Evolutionary conservation across 345 rosid species (phyloP).

Genomic region (Gossypium mustelinum): DNA sequence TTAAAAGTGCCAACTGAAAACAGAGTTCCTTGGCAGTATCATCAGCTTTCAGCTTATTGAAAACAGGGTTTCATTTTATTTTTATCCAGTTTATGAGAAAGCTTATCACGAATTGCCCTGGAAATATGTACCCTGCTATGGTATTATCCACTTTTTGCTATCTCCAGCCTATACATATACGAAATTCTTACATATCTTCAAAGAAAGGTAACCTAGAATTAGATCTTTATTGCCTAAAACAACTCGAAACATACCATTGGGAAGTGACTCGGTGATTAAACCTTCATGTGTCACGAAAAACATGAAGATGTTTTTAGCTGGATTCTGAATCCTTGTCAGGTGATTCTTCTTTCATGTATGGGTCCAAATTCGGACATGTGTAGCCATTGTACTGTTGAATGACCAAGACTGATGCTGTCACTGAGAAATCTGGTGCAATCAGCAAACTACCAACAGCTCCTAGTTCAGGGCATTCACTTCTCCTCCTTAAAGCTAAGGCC

Average conservation of each 20-base stretch:
- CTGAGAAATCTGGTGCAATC: slow-evolving; percentile 27
- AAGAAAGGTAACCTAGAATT: slow-evolving; percentile 77
- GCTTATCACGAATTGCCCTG: too few species aligned
- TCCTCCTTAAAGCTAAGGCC: slow-evolving; percentile 34
- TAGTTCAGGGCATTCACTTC: slow-evolving; percentile 47
- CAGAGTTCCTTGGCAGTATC: too few species aligned
- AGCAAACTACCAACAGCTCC: slow-evolving; percentile 52
- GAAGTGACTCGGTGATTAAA: slow-evolving; percentile 35
- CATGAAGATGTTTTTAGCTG: neutral
- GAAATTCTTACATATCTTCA: slow-evolving; percentile 82
- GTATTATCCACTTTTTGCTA: slow-evolving; percentile 28
- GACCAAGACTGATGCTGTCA: slow-evolving; percentile 6
- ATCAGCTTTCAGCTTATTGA: too few species aligned
- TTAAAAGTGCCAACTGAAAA: too few species aligned
- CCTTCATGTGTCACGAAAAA: slow-evolving; percentile 25
- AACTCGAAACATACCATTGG: slow-evolving; percentile 66
- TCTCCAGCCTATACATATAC: slow-evolving; percentile 83
- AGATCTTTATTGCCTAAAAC: slow-evolving; percentile 50
- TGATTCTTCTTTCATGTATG: slow-evolving; percentile 15
- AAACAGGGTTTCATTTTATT: too few species aligned
- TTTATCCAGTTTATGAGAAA: too few species aligned
- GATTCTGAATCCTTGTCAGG: slow-evolving; percentile 29
- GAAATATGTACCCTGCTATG: neutral
- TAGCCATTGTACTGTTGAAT: slow-evolving; percentile 20
- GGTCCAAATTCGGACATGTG: slow-evolving; percentile 24